Evolutionary conservation across 2,329 filamentous ascomycete genomes (phyloP), one percentile per base, ranked within the genome.

Genomic region (Scedosporium minutisporum): DNA sequence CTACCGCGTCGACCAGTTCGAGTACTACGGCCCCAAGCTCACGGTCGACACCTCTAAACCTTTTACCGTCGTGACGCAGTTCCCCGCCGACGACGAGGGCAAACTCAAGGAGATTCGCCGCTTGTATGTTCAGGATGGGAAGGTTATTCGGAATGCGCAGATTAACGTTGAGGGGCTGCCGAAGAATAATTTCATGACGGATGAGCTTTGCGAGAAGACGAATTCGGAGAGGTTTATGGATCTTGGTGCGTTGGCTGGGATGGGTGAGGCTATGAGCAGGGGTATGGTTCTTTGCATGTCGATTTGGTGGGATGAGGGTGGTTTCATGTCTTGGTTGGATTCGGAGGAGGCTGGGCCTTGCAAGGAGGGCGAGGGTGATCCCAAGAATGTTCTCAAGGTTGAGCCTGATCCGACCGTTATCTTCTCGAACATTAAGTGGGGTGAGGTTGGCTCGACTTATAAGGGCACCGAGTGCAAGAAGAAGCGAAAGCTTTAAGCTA

Each of bases 361-460:
- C 70, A 77, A 77, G 67, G 75, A 73, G 3, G 81, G 77, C 0
- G 80, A 82, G 66, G 84, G 83, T 0, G 74, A 77, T 63, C 83
- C 84, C 0, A 70, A 71, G 44, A 71, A 76, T 14, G 82, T 86
- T 63, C 64, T 75, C 62, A 71, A 74, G 57, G 69, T 80, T 14
- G 72, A 80, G 67, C 78, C 80, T 0, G 73, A 74, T 58, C 79
- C 83, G 0, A 74, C 74, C 14, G 80, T 86, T 3, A 78, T 73
- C 1, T 86, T 83, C 68, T 80, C 78, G 65, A 80, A 85, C 67
- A 80, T 87, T 66, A 79, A 78, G 67, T 83, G 82, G 77, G 84
- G 84, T n/a, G 82, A 86, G 66, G 81, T 87, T 67, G 82, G 78
- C 4, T 82, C 80, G 18, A 86, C 80, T 0, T 82, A 75, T 60